Conservation (phyloP, 305 asterid genomes). For the Rubia balearica region DNA sequence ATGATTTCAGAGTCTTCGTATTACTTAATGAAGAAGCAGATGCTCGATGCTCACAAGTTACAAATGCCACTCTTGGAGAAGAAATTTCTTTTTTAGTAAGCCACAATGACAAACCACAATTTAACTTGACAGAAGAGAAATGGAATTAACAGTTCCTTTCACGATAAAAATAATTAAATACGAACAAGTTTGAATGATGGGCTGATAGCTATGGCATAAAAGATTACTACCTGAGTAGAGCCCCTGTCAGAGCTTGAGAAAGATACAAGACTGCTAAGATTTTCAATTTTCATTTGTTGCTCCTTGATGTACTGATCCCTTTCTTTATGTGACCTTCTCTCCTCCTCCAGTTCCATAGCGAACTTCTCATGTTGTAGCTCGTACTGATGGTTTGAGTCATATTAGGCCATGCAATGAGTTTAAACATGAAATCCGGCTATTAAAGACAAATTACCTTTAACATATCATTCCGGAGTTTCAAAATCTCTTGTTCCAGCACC, state of each 20-base stretch:
- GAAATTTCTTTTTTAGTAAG: neutral
- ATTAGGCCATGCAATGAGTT: conserved; percentile 13
- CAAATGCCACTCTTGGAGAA: neutral
- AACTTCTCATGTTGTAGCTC: conserved; percentile 86
- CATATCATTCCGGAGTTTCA: conserved; percentile 91
- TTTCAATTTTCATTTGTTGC: conserved; percentile 69
- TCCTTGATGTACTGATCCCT: conserved; percentile 63
- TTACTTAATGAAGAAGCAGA: conserved; percentile 3
- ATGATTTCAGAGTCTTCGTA: neutral
- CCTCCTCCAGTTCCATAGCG: conserved; percentile 82
- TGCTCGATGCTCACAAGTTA: neutral
- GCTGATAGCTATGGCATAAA: conserved; percentile 6
- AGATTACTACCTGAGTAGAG: conserved; percentile 47
- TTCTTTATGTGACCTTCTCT: conserved; percentile 80
- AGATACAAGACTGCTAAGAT: conserved; percentile 48
- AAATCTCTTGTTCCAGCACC: conserved; percentile 84
- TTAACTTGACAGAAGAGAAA: neutral
- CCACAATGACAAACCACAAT: neutral
- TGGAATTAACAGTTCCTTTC: neutral
- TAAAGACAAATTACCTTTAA: conserved; percentile 49
- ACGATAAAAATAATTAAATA: neutral
- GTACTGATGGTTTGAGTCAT: conserved; percentile 39
- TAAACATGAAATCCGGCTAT: neutral
- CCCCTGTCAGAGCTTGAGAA: conserved; percentile 45
- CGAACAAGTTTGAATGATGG: neutral